Evolutionary conservation across 2,329 filamentous ascomycete genomes (phyloP).

Genomic region (Diplodia sapinea): DNA sequence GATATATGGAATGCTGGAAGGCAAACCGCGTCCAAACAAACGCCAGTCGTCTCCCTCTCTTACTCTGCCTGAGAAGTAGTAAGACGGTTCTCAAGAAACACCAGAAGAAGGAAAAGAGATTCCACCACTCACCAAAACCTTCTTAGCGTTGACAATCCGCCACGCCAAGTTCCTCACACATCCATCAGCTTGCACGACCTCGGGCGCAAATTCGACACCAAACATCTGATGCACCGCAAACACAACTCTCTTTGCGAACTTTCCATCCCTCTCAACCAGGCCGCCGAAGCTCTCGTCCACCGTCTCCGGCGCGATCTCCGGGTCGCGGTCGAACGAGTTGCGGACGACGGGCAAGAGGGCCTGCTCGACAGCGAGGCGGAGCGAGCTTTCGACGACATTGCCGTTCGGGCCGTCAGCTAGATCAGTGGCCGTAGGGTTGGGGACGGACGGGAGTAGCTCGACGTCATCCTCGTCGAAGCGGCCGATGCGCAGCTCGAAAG

Average conservation of each 20-base stretch:
- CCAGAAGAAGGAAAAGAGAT: conserved; percentile 4
- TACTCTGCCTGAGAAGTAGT: background rate
- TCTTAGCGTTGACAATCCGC: conserved; percentile 94
- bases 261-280: conserved; percentile 82
- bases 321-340: conserved; percentile 91
- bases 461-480: conserved; percentile 79
- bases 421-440: background rate
- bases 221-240: conserved; percentile 97
- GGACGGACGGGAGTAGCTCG: conserved; percentile 47
- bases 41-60: too few relatives aligned
- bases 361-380: conserved; percentile 74
- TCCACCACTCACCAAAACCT: conserved; percentile 76
- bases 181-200: conserved; percentile 90
- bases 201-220: conserved; percentile 91
- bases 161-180: conserved; percentile 89
- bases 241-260: conserved; percentile 87
- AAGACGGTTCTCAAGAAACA: too few relatives aligned
- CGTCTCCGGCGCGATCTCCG: conserved; percentile 83
- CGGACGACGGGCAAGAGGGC: conserved; percentile 81
- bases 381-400: conserved; percentile 56
- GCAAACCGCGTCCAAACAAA: background rate
- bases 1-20: too few relatives aligned
- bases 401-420: background rate
- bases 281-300: conserved; percentile 83
- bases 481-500: conserved; percentile 86